These are phyloP conservation scores for Alternaria ventricosa DNA, from an alignment of 2,329 filamentous ascomycete species.

Conservation along the genomic window DNA sequence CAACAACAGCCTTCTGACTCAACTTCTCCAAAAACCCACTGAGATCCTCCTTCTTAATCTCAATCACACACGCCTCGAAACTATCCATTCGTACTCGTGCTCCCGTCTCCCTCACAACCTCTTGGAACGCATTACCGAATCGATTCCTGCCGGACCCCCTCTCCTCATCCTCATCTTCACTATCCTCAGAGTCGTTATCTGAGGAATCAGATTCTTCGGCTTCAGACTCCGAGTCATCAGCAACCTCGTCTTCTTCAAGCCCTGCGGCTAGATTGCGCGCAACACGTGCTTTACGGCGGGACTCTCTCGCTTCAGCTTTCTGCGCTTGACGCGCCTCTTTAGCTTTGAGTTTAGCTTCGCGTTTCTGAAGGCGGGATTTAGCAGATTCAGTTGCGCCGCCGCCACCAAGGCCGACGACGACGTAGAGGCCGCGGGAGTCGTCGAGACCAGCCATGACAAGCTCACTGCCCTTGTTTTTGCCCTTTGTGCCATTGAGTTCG, in stretches of 20 bases:
- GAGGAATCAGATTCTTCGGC: slow-evolving; percentile 69
- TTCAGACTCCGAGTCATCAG: slow-evolving; percentile 56
- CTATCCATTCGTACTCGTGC: slow-evolving; percentile 91
- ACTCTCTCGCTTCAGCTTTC: slow-evolving; percentile 67
- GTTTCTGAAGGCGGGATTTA: slow-evolving; percentile 68
- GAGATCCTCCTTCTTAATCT: slow-evolving; percentile 96
- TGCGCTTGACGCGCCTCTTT: slow-evolving; percentile 55
- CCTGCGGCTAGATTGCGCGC: slow-evolving; percentile 57
- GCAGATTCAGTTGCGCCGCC: slow-evolving; percentile 72
- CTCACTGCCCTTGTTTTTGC: slow-evolving; percentile 75
- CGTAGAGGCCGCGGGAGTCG: slow-evolving; percentile 83
- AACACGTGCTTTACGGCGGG: slow-evolving; percentile 59
- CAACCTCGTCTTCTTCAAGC: slow-evolving; percentile 66
- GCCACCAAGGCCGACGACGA: slow-evolving; percentile 91
- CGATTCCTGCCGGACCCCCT: slow-evolving; percentile 80
- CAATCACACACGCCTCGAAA: slow-evolving; percentile 96
- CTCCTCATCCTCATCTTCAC: slow-evolving; percentile 63
- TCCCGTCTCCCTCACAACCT: slow-evolving; percentile 90
- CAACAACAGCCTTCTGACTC: slow-evolving; percentile 86
- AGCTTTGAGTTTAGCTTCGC: slow-evolving; percentile 67
- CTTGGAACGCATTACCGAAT: slow-evolving; percentile 94
- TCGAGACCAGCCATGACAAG: slow-evolving; percentile 90
- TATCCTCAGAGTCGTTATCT: slow-evolving; percentile 36
- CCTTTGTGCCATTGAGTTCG: slow-evolving; percentile 79
- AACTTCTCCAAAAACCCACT: slow-evolving; percentile 88